Evolutionary conservation across 345 rosid genomes (phyloP).

Genomic region (Barbarea vulgaris): DNA sequence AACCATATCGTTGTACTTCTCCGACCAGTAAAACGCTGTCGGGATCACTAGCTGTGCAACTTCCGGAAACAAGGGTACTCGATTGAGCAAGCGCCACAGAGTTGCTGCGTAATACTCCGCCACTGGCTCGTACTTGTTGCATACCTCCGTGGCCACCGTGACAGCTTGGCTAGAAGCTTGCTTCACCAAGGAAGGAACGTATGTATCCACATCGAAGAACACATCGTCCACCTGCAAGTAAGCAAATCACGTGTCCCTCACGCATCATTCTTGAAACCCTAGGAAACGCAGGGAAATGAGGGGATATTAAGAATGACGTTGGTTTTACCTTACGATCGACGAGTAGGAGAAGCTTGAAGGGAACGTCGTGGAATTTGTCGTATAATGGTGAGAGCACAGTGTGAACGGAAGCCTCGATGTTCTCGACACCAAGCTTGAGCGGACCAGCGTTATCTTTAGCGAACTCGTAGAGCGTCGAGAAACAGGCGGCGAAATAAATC

Average conservation of each 20-base stretch:
- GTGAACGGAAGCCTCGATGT: conserved; percentile 60
- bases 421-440: conserved; percentile 62
- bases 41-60: conserved; percentile 60
- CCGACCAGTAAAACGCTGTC: conserved; percentile 65
- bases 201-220: conserved; percentile 47
- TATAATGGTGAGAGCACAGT: conserved; percentile 67
- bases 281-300: neutral
- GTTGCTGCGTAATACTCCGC: conserved; percentile 58
- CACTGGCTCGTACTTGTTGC: conserved; percentile 56
- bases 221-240: conserved; percentile 60
- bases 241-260: conserved; percentile 19
- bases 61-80: conserved; percentile 58
- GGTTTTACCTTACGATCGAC: conserved; percentile 65
- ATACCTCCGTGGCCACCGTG: conserved; percentile 61
- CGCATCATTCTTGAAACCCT: neutral
- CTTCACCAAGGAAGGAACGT: conserved; percentile 67
- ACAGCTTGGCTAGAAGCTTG: conserved; percentile 58
- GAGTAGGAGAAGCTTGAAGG: conserved; percentile 62
- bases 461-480: conserved; percentile 55
- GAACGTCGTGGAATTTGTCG: conserved; percentile 60
- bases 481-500: conserved; percentile 48
- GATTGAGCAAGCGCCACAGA: conserved; percentile 58
- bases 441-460: conserved; percentile 84
- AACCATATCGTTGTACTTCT: conserved; percentile 64
- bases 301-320: neutral